Conservation (phyloP, 805 yeast genomes). For the Debaryomyces tyrocola region DNA sequence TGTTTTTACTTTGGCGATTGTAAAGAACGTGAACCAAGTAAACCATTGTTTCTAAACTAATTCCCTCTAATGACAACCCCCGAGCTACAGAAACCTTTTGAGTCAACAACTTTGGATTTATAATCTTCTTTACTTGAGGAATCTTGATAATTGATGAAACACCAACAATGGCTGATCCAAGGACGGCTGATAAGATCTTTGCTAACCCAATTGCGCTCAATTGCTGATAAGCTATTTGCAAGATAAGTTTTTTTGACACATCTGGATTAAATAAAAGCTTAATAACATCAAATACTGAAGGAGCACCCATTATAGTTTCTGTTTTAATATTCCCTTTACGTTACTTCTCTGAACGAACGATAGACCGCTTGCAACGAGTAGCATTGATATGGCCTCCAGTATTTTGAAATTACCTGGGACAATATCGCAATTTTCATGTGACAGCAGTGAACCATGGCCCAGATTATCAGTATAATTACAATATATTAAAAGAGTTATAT, state of each 20-base stretch:
- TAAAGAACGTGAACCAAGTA: conserved; percentile 41
- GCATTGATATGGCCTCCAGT: too few species aligned
- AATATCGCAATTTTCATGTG: background rate
- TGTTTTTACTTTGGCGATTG: conserved; percentile 32
- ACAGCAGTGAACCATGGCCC: background rate
- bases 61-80: conserved; percentile 37
- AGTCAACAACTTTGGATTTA: conserved; percentile 23
- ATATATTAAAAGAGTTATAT: background rate
- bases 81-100: conserved; percentile 30
- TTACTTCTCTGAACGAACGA: too few species aligned
- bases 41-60: conserved; percentile 35
- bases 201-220: conserved; percentile 33
- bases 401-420: too few species aligned
- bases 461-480: background rate
- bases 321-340: background rate
- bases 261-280: conserved; percentile 39
- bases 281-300: conserved; percentile 28
- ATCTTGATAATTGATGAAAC: conserved; percentile 38
- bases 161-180: conserved; percentile 36
- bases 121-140: conserved; percentile 41
- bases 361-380: too few species aligned
- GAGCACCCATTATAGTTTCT: conserved; percentile 14
- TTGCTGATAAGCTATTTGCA: conserved; percentile 37
- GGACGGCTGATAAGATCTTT: conserved; percentile 29
- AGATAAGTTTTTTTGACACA: conserved; percentile 37